Conservation (phyloP, 371 early-diverging fungal species). For the Mucor mucedo region DNA sequence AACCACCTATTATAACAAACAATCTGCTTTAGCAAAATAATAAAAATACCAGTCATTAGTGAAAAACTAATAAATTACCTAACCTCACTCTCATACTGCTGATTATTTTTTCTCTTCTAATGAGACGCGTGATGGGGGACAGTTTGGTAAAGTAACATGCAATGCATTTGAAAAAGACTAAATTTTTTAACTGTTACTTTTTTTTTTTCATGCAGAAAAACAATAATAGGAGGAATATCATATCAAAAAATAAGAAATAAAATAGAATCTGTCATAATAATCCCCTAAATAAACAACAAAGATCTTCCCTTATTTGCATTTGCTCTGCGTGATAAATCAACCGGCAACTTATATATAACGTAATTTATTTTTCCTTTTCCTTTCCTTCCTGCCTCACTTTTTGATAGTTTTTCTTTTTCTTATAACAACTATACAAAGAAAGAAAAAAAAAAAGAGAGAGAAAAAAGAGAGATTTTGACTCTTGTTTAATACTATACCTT, state of each 20-base stretch:
- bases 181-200: constrained; percentile 1
- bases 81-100: constrained; percentile 12
- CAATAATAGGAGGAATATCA: constrained; percentile 12
- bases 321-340: constrained; percentile 21
- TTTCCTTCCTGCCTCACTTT: constrained; percentile 4
- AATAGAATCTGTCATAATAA: constrained; percentile 16
- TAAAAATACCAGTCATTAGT: no score
- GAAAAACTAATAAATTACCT: background rate
- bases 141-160: background rate
- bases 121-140: background rate
- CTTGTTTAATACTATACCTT: constrained; percentile 2
- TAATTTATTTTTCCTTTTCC: constrained; percentile 5
- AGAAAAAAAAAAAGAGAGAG: background rate
- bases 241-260: background rate
- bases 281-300: constrained; percentile 27
- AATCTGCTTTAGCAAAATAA: no score
- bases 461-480: background rate
- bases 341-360: constrained; percentile 12
- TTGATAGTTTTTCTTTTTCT: background rate
- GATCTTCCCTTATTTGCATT: constrained; percentile 17
- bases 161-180: constrained; percentile 3
- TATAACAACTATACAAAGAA: background rate
- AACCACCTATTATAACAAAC: no score
- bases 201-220: background rate
- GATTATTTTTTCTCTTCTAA: no score